Evolutionary conservation across 1,139 yeast species (phyloP).

Genomic region (Hansenula sp.): DNA sequence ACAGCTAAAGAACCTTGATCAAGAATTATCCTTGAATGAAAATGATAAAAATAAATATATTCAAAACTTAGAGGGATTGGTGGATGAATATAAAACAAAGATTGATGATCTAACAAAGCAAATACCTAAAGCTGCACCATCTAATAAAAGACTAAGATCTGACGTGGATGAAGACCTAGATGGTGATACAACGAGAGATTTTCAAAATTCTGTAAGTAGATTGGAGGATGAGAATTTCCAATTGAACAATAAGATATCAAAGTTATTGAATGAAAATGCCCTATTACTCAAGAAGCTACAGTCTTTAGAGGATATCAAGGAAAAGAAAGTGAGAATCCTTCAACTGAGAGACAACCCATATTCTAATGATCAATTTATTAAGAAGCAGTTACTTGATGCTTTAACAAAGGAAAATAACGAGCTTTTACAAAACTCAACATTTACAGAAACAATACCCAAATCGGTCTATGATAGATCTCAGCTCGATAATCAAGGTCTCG

Average conservation of each 20-base stretch:
- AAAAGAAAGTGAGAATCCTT: conserved; percentile 47
- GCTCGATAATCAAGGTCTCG: conserved; percentile 47
- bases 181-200: conserved; percentile 31
- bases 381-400: conserved; percentile 46
- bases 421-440: conserved; percentile 28
- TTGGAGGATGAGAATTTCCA: conserved; percentile 42
- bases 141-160: conserved; percentile 29
- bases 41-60: conserved; percentile 27
- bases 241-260: conserved; percentile 36
- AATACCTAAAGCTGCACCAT: conserved; percentile 20
- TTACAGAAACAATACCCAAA: conserved; percentile 44
- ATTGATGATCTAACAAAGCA: conserved; percentile 40
- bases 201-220: conserved; percentile 25
- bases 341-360: conserved; percentile 70
- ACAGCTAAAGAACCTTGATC: conserved; percentile 37
- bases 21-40: conserved; percentile 19
- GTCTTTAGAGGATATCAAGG: conserved; percentile 28
- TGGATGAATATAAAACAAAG: conserved; percentile 57
- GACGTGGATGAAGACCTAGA: conserved; percentile 23
- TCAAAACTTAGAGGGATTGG: conserved; percentile 44
- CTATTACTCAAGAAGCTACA: conserved; percentile 33
- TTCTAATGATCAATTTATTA: conserved; percentile 60
- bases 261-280: conserved; percentile 32
- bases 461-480: conserved; percentile 64
- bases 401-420: conserved; percentile 62